phyloP scores from a whole-genome alignment of 495 filamentous ascomycete genomes.

The Aspergillus funiculosus region DNA sequence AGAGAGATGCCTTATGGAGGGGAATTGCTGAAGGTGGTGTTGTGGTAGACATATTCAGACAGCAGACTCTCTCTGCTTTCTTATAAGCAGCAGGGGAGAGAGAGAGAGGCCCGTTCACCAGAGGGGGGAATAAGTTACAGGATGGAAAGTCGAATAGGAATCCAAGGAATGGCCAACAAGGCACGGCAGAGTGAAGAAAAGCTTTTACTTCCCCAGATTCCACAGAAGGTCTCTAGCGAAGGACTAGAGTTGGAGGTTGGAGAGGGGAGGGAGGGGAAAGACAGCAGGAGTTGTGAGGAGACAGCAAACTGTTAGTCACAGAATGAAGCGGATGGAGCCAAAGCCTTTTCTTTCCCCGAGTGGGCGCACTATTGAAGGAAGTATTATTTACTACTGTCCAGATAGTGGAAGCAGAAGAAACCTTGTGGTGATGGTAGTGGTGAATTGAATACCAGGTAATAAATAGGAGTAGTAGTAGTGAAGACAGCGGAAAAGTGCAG shows the following conservation, averaged over 20 bases:
- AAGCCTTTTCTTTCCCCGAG: slow-evolving; percentile 16
- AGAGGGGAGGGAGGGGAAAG: slow-evolving; percentile 26
- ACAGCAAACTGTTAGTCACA: slow-evolving; percentile 45
- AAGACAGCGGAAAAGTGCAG: slow-evolving; percentile 5
- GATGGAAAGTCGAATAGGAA: slow-evolving; percentile 1
- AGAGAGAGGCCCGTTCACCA: slow-evolving; percentile 13
- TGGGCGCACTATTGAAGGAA: slow-evolving; percentile 25
- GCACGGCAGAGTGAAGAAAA: slow-evolving; percentile 18
- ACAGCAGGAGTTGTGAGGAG: slow-evolving; percentile 18
- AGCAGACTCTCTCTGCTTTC: slow-evolving; percentile 20
- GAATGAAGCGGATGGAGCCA: slow-evolving; percentile 29
- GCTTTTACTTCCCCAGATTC: slow-evolving; percentile 38
- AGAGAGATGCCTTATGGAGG: slow-evolving; percentile 23
- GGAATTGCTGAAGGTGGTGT: slow-evolving; percentile 19
- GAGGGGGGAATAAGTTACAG: not conserved
- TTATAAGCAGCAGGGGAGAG: too few relatives aligned
- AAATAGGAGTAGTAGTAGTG: not conserved
- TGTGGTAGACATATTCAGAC: slow-evolving; percentile 33
- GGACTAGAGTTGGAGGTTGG: slow-evolving; percentile 14
- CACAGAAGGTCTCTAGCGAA: slow-evolving; percentile 12
- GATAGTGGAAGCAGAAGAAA: too few relatives aligned
- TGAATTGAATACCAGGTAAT: not conserved
- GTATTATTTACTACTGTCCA: too few relatives aligned
- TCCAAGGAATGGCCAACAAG: not conserved
- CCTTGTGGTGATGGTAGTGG: not conserved